Conservation (phyloP, 768 basidiomycete species). For the Coprinopsis sp. region DNA sequence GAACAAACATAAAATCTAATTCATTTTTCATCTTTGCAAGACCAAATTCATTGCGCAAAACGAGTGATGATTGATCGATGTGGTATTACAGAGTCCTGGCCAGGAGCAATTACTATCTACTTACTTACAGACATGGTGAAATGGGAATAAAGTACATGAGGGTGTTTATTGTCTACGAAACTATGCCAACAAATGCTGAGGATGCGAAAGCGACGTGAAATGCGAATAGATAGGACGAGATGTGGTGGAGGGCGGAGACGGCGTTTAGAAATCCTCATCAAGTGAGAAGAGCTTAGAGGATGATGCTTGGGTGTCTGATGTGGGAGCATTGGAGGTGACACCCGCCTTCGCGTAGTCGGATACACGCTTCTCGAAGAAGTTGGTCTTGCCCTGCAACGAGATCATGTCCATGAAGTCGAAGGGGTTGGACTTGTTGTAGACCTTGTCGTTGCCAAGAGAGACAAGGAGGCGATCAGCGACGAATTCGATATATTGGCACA, state of each 20-base stretch:
- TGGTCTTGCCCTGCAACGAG: conserved; percentile 93
- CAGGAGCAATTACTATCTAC: no score
- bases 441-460: conserved; percentile 82
- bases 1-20: no score
- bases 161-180: no score
- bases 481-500: conserved; percentile 93
- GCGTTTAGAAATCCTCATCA: background rate
- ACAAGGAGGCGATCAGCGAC: conserved; percentile 90
- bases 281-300: conserved; percentile 10
- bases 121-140: no score
- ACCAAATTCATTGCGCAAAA: no score
- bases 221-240: background rate
- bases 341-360: conserved; percentile 74
- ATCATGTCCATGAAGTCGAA: conserved; percentile 97
- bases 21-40: no score
- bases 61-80: no score
- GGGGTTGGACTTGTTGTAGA: conserved; percentile 80
- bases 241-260: conserved; percentile 1
- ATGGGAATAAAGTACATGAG: no score
- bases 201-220: background rate
- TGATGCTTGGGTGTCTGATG: conserved; percentile 15
- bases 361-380: conserved; percentile 96
- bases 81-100: no score
- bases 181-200: no score
- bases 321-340: conserved; percentile 35